Percentiles rank a stretch among this genome's conserved stretches.
Evolutionary conservation across 129 eudicot genomes (phyloP).

Genomic region (Dittrichia graveolens): DNA sequence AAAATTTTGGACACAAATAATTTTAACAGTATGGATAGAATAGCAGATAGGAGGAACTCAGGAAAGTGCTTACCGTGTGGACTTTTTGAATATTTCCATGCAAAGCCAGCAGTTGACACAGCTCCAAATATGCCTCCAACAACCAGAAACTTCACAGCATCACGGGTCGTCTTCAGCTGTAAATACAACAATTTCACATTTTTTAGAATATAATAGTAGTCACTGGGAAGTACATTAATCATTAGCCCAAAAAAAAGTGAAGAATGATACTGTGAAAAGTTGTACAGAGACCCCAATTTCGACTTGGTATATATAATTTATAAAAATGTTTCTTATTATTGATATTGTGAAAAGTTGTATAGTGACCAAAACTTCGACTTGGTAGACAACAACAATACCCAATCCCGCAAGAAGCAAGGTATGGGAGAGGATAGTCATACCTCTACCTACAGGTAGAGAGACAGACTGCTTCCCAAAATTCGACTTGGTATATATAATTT

Average conservation of each 20-base stretch:
- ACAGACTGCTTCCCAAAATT: too few relatives aligned
- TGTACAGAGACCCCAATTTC: too few relatives aligned
- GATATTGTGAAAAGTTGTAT: too few relatives aligned
- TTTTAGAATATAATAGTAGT: neutral
- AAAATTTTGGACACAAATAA: neutral
- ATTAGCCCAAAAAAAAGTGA: neutral
- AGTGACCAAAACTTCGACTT: too few relatives aligned
- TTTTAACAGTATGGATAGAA: neutral
- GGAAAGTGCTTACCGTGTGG: conserved; percentile 56
- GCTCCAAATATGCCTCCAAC: conserved; percentile 68
- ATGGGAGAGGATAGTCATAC: too few relatives aligned
- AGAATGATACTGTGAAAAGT: too few relatives aligned
- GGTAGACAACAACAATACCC: too few relatives aligned
- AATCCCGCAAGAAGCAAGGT: too few relatives aligned
- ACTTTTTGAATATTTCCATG: conserved; percentile 80
- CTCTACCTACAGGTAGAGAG: too few relatives aligned
- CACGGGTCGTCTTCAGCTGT: conserved; percentile 54
- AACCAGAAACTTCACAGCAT: conserved; percentile 56
- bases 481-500: too few relatives aligned
- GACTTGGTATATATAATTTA: too few relatives aligned
- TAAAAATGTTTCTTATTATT: too few relatives aligned
- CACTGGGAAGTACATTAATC: neutral
- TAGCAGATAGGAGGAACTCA: neutral
- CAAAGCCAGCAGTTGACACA: conserved; percentile 61
- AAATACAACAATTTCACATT: neutral